Base-by-base conservation (phyloP, 192 early-diverging fungal genomes). In the Backusella morwellensis region DNA sequence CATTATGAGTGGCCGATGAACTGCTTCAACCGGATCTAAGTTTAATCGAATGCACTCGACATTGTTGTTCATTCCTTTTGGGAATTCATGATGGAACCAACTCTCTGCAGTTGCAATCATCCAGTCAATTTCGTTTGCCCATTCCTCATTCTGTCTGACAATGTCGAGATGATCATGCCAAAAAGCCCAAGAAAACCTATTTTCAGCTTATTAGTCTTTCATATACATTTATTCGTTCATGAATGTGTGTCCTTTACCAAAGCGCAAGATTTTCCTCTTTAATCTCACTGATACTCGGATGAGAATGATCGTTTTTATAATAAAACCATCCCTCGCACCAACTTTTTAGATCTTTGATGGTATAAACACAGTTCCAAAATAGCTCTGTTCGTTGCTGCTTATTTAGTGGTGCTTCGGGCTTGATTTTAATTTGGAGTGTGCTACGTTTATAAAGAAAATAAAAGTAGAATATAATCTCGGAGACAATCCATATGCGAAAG, bases 141-240 rank as follows among this genome's bases (percentile, higher is more conserved):
- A 80, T 14, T 79, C 63, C 0, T 80, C n/a, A 19, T 81, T 80
- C 0, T 72, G 23, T 40, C 56, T 74, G 14, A 88, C 83, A 11
- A 77, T 35, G 8, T 86, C 84, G 11, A 86, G 63, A 5, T 82
- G 26, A 41, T 75, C 75, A 36, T 76, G 73, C 85, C 87, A 89
- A 52, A 88, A 88, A 29, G 86, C 80, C 84, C 88, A 88, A 72
- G 86, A 82, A 50, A 88, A 68, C 88, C 88, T 89, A 82, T 47
- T 59, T 77, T 34, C 9, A 54, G 29, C 12, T 1, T 4, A 12
- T 63, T 63, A 26, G 11, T 7, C 2, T 7, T 21, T 63, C 14
- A 29, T 63, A 11, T 59, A 12, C 26, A 14, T 15, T 29, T 4
- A 56, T 2, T n/a, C 2, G 21, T 54, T 5, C 1, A 19, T 44